Percentiles rank a stretch among this genome's conserved stretches.
Conservation (phyloP, 192 early-diverging fungal genomes). For the Coemansia sp. region DNA sequence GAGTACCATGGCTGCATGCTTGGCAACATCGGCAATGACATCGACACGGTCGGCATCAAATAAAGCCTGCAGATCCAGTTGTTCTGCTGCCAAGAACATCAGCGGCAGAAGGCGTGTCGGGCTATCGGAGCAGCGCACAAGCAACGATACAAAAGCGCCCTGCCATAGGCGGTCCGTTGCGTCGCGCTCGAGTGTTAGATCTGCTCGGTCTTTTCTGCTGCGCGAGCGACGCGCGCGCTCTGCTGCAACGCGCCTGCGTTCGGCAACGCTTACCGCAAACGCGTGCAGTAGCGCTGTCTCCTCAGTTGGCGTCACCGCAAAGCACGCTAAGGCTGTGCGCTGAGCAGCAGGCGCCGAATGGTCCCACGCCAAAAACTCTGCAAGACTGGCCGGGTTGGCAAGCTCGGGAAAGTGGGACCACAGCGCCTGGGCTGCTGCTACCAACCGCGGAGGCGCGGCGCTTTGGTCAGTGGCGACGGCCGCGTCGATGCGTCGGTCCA, state of each 20-base stretch:
- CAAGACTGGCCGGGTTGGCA: slow-evolving; percentile 15
- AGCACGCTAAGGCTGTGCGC: slow-evolving; percentile 5
- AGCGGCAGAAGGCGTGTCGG: slow-evolving; percentile 26
- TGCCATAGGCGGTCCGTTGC: slow-evolving; percentile 29
- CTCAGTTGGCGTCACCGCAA: slow-evolving; percentile 27
- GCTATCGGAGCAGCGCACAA: slow-evolving; percentile 36
- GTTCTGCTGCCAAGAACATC: slow-evolving; percentile 23
- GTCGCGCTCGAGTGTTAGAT: slow-evolving; percentile 14
- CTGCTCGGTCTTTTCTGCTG: slow-evolving; percentile 33
- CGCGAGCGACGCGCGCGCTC: slow-evolving; percentile 24
- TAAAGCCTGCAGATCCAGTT: slow-evolving; percentile 39
- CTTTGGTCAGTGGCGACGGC: slow-evolving; percentile 8
- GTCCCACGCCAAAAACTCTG: slow-evolving; percentile 39
- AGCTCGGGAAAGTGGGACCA: slow-evolving; percentile 31
- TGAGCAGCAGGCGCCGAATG: slow-evolving; percentile 18
- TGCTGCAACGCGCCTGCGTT: slow-evolving; percentile 8
- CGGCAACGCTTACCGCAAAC: slow-evolving; percentile 28
- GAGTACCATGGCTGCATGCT: slow-evolving; percentile 16
- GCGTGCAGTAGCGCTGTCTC: slow-evolving; percentile 44
- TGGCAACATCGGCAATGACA: slow-evolving; percentile 12
- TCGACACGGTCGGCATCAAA: slow-evolving; percentile 35
- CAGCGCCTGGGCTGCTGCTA: slow-evolving; percentile 39
- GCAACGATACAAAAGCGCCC: slow-evolving; percentile 20
- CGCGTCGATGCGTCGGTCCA: slow-evolving; percentile 23
- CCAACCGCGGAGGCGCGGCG: slow-evolving; percentile 17